Percentiles rank a stretch among this genome's conserved stretches.
Evolutionary conservation across 1,139 yeast species (phyloP).

Genomic region (Suhomyces chickasaworum): DNA sequence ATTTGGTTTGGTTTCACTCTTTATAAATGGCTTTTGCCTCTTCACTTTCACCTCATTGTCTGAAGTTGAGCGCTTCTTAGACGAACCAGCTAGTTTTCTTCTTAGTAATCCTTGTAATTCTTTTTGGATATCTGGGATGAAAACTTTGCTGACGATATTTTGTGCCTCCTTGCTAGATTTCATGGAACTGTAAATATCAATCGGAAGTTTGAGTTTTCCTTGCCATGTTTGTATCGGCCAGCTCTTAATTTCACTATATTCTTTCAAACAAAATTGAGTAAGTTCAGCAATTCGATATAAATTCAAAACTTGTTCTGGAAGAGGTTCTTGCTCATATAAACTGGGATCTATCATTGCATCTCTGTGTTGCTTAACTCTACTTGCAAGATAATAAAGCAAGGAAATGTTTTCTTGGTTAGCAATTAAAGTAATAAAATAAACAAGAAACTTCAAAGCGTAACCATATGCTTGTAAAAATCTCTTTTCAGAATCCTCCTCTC

Average conservation of each 20-base stretch:
- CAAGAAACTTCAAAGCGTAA: constrained; percentile 59
- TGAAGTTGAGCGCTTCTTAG: constrained; percentile 15
- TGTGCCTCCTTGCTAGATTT: constrained; percentile 47
- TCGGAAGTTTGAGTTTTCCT: constrained; percentile 67
- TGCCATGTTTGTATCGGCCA: constrained; percentile 86
- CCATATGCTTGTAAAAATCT: constrained; percentile 41
- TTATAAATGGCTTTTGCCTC: constrained; percentile 1
- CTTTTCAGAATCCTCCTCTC: constrained; percentile 17
- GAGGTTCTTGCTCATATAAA: constrained; percentile 32
- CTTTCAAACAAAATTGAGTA: constrained; percentile 65
- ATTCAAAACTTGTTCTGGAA: constrained; percentile 33
- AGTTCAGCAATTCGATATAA: constrained; percentile 74
- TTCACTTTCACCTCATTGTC: constrained; percentile 10
- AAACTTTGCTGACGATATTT: constrained; percentile 46
- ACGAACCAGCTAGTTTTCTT: constrained; percentile 24
- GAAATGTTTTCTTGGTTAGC: constrained; percentile 71
- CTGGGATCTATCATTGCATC: constrained; percentile 52
- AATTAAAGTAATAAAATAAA: constrained; percentile 61
- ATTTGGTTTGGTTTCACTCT: constrained; percentile 4
- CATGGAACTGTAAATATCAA: constrained; percentile 66
- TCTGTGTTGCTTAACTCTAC: constrained; percentile 76
- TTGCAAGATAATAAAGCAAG: constrained; percentile 72
- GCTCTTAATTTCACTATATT: constrained; percentile 54
- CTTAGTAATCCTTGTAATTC: constrained; percentile 31
- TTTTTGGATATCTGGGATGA: constrained; percentile 48